phyloP scores from a whole-genome alignment of 202 grass and related monocot species.

The Elaeis oleifera region DNA sequence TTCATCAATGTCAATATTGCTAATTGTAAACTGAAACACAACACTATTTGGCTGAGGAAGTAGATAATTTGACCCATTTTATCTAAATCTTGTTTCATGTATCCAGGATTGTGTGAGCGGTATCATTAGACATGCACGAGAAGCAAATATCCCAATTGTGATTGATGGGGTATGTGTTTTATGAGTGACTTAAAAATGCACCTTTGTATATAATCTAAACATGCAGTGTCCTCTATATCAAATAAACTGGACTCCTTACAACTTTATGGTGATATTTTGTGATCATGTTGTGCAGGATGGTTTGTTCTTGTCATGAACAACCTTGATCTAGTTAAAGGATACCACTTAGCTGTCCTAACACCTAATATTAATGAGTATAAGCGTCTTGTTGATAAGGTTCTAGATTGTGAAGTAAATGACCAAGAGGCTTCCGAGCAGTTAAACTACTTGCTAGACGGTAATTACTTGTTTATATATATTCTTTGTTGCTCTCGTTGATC shows the following conservation, averaged over 20 bases:
- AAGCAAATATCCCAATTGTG: slow-evolving; percentile 63
- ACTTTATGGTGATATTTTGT: neutral
- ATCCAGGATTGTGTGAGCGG: slow-evolving; percentile 73
- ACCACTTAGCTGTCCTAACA: slow-evolving; percentile 64
- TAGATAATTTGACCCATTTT: too few species aligned
- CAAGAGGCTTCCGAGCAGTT: slow-evolving; percentile 54
- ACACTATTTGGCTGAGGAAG: too few species aligned
- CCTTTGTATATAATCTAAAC: neutral
- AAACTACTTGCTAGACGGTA: slow-evolving; percentile 51
- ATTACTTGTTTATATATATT: slow-evolving; percentile 3
- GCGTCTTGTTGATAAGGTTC: slow-evolving; percentile 71
- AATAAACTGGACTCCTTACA: neutral
- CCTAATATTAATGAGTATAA: slow-evolving; percentile 95
- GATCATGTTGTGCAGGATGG: slow-evolving; percentile 1
- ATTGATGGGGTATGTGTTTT: slow-evolving; percentile 72
- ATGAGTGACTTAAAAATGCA: neutral
- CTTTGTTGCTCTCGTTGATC: neutral
- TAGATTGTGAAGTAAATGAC: slow-evolving; percentile 63
- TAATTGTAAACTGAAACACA: too few species aligned
- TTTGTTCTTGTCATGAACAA: slow-evolving; percentile 76
- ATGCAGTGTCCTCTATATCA: neutral
- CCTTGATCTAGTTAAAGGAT: slow-evolving; percentile 54
- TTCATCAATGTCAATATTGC: too few species aligned
- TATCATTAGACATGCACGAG: slow-evolving; percentile 58
- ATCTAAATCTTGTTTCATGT: slow-evolving; percentile 17